Base-by-base conservation (phyloP, 1,284 basidiomycete species). In the Ceratorhiza oryzae-sativae region DNA sequence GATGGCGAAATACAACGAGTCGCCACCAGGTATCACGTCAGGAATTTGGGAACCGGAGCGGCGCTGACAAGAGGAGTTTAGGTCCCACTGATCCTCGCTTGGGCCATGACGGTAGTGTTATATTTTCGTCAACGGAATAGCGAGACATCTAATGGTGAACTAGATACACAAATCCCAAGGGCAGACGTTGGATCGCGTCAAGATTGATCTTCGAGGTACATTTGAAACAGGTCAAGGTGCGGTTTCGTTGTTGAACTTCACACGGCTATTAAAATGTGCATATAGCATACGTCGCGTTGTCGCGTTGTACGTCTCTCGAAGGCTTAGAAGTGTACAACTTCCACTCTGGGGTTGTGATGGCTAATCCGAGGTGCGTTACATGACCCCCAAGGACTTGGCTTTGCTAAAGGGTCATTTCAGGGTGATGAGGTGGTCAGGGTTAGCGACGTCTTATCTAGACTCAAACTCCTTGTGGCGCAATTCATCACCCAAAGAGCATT, bases 121-220 rank as follows among this genome's bases (percentile, higher is more conserved):
- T 45, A 5, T 2, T 13, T 12, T 20, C 4, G n/a, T n/a, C 42
- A 34, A 34, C 27, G 3, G 1, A 39, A 9, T 49, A 27, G n/a
- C 49, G 20, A 23, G 6, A 20, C 36, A 49, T 46, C 92, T 77
- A 92, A 34, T 23, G 15, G 90, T 12, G 9, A 4, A 10, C n/a
- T 18, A 89, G 62, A 20, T 95, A 25, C 94, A 95, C 80, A 95
- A 96, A 79, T 89, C 90, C 1, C 93, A 94, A 78, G 92, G 92
- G 0, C 92, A 94, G 79, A 94, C 90, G 0, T 79, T 95, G 20
- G 86, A 93, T 68, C 84, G 92, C 15, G 91, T 94, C 20, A 88
- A 87, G 73, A 87, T 93, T 0, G 86, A 92, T 77, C 81, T 93
- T 23, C 77, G 77, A 32, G 82, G 84, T 45, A 88, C 84, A 0